Percentiles rank a stretch among this genome's conserved stretches.
Conservation (phyloP, 768 basidiomycete species). For the Rhodotorula paludigena region DNA sequence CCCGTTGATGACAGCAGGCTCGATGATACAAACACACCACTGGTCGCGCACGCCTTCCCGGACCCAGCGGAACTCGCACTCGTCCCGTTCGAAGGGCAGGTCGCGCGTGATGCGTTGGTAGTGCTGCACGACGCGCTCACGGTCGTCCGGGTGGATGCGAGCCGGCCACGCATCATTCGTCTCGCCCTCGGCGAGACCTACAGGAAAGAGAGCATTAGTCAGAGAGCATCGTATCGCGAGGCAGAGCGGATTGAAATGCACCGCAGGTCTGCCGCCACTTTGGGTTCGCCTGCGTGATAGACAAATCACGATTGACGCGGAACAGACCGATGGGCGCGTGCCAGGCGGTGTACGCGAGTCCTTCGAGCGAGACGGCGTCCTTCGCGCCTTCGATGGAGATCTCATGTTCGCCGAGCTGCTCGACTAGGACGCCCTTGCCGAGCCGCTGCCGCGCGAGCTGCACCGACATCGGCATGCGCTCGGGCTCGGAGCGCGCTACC, state of each 20-base stretch:
- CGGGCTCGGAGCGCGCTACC: background rate
- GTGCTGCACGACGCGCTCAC: conserved; percentile 3
- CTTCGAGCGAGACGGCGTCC: conserved; percentile 16
- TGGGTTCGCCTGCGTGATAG: conserved; percentile 12
- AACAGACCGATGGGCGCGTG: conserved; percentile 14
- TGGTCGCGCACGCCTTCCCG: background rate
- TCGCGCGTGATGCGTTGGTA: conserved; percentile 1
- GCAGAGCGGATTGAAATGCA: background rate
- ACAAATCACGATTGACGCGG: conserved; percentile 12
- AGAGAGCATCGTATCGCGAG: background rate
- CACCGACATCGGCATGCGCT: background rate
- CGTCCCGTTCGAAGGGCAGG: conserved; percentile 3
- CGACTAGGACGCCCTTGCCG: background rate
- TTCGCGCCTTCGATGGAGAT: conserved; percentile 3
- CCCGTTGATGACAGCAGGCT: conserved; percentile 13
- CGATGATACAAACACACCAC: conserved; percentile 8
- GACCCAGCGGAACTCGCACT: conserved; percentile 15
- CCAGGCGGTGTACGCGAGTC: conserved; percentile 13
- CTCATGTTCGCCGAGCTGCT: conserved; percentile 2
- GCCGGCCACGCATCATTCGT: conserved; percentile 11
- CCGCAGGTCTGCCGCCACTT: background rate
- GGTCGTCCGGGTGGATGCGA: conserved; percentile 5
- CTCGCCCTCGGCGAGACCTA: background rate
- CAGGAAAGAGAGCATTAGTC: background rate
- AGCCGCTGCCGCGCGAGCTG: background rate